Conservation (phyloP, 768 basidiomycete species). For the Calocybe gangraenosa region DNA sequence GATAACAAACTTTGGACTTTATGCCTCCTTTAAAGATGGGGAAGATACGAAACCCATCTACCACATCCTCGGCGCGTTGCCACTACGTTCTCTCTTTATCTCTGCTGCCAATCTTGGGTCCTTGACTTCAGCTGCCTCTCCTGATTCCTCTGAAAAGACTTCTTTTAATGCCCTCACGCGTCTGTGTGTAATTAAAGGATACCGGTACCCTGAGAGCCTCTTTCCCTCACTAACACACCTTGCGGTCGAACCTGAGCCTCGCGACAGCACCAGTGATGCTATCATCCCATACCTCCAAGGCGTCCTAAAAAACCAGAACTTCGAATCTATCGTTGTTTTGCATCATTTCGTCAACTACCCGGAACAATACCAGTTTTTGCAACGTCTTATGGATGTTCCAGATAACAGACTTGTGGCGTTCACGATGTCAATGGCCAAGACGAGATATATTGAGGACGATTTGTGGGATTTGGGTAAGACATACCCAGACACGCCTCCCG, state of each 20-base stretch:
- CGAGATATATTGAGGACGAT: slow-evolving; percentile 17
- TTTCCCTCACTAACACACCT: slow-evolving; percentile 15
- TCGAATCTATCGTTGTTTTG: slow-evolving; percentile 14
- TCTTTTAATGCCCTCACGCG: slow-evolving; percentile 7
- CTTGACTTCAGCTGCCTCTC: too few species aligned
- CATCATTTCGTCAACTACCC: slow-evolving; percentile 6
- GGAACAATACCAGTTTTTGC: slow-evolving; percentile 1
- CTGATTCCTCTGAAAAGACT: too few species aligned
- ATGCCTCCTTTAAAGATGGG: slow-evolving; percentile 7
- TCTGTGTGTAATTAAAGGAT: slow-evolving; percentile 9
- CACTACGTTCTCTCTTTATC: slow-evolving; percentile 9
- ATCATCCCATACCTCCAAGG: slow-evolving; percentile 1
- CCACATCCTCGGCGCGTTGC: background rate
- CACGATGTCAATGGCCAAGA: slow-evolving; percentile 11
- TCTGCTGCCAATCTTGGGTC: slow-evolving; percentile 7
- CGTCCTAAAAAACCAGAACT: slow-evolving; percentile 8
- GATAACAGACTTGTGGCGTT: slow-evolving; percentile 14
- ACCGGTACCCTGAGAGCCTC: slow-evolving; percentile 3
- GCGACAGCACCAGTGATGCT: too few species aligned
- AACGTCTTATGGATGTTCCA: slow-evolving; percentile 6
- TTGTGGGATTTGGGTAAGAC: slow-evolving; percentile 17
- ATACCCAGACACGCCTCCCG: slow-evolving; percentile 16
- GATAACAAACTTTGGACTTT: slow-evolving; percentile 15
- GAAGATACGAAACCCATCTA: background rate
- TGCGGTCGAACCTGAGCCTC: slow-evolving; percentile 8